phyloP scores from a whole-genome alignment of 768 basidiomycete species.

The Arthromyces matolae region DNA sequence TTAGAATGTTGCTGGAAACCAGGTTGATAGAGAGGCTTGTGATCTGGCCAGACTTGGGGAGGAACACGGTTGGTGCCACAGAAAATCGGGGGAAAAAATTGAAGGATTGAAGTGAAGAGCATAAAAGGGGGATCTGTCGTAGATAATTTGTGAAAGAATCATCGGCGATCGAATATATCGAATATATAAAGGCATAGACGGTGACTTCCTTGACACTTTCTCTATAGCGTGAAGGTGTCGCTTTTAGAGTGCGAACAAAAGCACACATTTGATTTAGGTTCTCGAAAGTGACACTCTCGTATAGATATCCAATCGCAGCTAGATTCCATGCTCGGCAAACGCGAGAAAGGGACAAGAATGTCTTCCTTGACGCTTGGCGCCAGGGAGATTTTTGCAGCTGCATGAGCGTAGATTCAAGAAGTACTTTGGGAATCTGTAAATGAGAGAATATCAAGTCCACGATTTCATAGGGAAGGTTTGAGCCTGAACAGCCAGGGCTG shows the following conservation, averaged over 20 bases:
- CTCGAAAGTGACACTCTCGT: not conserved
- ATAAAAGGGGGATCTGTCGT: not conserved
- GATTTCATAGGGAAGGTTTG: not conserved
- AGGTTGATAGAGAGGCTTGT: not conserved
- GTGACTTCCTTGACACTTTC: not conserved
- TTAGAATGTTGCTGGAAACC: not conserved
- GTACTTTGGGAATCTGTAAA: not conserved
- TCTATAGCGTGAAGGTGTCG: not conserved
- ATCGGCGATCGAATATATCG: not conserved
- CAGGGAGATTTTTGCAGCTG: not conserved
- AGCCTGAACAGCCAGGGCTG: no score
- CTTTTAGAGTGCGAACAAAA: not conserved
- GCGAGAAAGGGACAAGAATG: not conserved
- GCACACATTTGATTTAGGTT: not conserved
- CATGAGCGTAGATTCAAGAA: not conserved
- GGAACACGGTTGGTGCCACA: no score
- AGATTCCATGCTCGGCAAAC: constrained; percentile 2
- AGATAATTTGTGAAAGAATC: constrained; percentile 1
- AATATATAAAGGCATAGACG: not conserved
- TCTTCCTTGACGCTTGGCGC: not conserved
- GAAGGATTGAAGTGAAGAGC: not conserved
- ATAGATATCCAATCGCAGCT: not conserved
- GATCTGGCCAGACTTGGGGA: no score
- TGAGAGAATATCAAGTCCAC: not conserved
- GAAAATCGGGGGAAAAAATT: no score